Conservation (phyloP, 306 rosid species). For the Lathyrus tuberosus region DNA sequence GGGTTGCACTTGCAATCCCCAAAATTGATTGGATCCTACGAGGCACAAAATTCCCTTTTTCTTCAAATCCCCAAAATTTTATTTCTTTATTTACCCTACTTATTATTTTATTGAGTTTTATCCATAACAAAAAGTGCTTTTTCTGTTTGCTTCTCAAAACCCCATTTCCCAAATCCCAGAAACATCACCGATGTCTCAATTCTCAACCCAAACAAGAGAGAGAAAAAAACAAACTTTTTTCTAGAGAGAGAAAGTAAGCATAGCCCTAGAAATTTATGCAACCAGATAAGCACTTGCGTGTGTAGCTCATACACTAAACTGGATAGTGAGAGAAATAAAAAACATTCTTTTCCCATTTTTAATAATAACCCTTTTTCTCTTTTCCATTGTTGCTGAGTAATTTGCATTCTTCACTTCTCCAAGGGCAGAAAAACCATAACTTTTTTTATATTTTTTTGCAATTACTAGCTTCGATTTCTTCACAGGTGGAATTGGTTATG, state of each 20-base stretch:
- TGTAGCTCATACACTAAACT: constrained; percentile 50
- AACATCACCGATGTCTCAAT: constrained; percentile 41
- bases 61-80: constrained; percentile 30
- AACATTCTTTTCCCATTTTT: background rate
- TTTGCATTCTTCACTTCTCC: constrained; percentile 2
- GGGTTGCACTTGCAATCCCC: background rate
- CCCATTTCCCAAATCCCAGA: constrained; percentile 38
- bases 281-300: constrained; percentile 61
- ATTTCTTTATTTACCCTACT: too few species aligned
- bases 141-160: constrained; percentile 39
- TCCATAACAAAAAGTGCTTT: constrained; percentile 56
- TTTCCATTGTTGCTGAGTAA: constrained; percentile 42
- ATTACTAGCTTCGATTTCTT: constrained; percentile 40
- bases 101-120: constrained; percentile 40
- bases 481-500: constrained; percentile 34
- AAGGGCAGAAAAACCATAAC: background rate
- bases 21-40: background rate
- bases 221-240: constrained; percentile 34
- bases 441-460: constrained; percentile 23
- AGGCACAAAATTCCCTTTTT: background rate
- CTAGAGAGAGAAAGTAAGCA: constrained; percentile 41
- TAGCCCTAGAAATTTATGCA: constrained; percentile 59
- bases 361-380: background rate
- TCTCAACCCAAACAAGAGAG: constrained; percentile 45
- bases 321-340: constrained; percentile 18